A percentile compares a stretch with the other conserved stretches of the same genome.
phyloP scores from a whole-genome alignment of 805 yeast species.

The Schwanniomyces occidentalis region DNA sequence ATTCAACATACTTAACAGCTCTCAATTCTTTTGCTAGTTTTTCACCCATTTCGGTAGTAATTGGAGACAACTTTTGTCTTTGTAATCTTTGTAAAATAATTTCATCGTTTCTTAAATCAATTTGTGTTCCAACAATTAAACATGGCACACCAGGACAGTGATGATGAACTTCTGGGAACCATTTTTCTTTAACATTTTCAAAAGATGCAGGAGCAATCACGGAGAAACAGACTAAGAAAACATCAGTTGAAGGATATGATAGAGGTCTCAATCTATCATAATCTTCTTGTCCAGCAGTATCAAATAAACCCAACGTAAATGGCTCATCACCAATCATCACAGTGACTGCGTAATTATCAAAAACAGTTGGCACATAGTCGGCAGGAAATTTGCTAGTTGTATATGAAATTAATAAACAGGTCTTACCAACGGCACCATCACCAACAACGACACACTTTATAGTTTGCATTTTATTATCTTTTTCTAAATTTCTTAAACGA shows the following conservation, averaged over 20 bases:
- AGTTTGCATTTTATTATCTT: constrained; percentile 43
- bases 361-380: constrained; percentile 98
- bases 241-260: constrained; percentile 96
- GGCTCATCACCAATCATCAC: constrained; percentile 98
- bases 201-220: constrained; percentile 97
- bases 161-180: constrained; percentile 97
- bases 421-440: constrained; percentile 99
- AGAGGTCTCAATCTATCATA: constrained; percentile 96
- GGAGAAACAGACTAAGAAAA: constrained; percentile 91
- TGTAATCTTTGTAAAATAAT: constrained; percentile 85
- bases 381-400: constrained; percentile 97
- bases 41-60: constrained; percentile 84
- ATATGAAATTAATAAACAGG: constrained; percentile 92
- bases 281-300: constrained; percentile 99
- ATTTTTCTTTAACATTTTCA: constrained; percentile 96
- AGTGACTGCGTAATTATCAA: constrained; percentile 92
- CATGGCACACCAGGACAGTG: constrained; percentile 99
- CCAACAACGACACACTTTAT: constrained; percentile 98
- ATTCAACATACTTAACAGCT: constrained; percentile 96
- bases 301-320: constrained; percentile 93
- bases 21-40: constrained; percentile 89
- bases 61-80: constrained; percentile 87
- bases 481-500: too few relatives aligned
- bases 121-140: constrained; percentile 94
- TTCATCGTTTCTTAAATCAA: constrained; percentile 92